Base-by-base conservation (phyloP, 1,284 basidiomycete species). In the Boletus calvinii region DNA sequence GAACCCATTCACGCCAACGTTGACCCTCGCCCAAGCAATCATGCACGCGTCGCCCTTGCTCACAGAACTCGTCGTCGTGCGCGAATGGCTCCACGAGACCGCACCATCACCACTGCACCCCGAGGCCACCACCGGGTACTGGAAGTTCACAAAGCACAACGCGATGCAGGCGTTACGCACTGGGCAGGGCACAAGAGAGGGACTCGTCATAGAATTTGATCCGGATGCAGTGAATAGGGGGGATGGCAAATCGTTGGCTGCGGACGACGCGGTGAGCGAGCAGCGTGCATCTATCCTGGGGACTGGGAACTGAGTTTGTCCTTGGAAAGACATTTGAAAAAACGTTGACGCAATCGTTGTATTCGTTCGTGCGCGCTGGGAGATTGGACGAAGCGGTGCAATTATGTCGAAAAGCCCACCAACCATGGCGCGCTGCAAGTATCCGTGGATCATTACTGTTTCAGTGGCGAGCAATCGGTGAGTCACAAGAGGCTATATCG, bases 401-500 rank as follows among this genome's bases (percentile, higher is more conserved):
- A 36, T 73, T 95, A 12, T 96, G 92, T 65, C 75, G 86, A 57
- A 85, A 85, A 62, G 87, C 90, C 0, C 87, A 93, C 56, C 91
- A 96, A 60, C 87, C 92, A 3, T 98, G 95, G 95, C 79, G 93
- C 29, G 92, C 92, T 1, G 92, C 92, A 0, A 90, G 86, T 52
- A 82, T 96, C 30, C 81, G 87, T 5, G 94, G 93, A 2, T 85
- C 90, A 0, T 67, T 81, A 32, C 64, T 91, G n/a, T 90, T 91
- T 63, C 76, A 78, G 41, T 93, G 91, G 85, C 76, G 76, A 41
- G 77, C 79, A 0, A 75, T 92, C 2, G 77, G 86, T 87, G 59
- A 48, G 80, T 61, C 17, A 11, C 39, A 34, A 35, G 22, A 26
- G 15, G 4, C n/a, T 38, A 11, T 6, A 24, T 22, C 29, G 6